Conservation (phyloP, 169 alveolate genomes). For the Cryptosporidium xiaoi region DNA sequence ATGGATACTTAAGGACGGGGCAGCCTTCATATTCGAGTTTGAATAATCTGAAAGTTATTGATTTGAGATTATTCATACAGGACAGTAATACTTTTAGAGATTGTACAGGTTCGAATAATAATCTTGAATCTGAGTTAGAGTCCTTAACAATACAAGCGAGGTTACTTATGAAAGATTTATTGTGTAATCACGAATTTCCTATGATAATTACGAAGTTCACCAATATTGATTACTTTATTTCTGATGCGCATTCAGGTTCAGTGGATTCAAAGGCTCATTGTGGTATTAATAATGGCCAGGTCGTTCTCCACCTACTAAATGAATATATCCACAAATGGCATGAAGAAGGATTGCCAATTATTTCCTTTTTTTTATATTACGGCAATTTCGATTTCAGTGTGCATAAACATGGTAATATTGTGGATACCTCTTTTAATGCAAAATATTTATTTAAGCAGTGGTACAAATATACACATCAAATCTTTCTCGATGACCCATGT, state of each 20-base stretch:
- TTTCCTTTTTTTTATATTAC: slow-evolving; percentile 16
- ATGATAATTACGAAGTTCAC: background rate
- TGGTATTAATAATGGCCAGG: background rate
- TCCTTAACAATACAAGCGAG: slow-evolving; percentile 3
- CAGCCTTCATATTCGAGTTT: background rate
- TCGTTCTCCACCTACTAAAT: background rate
- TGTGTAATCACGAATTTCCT: background rate
- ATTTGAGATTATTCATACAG: no score
- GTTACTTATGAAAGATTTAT: background rate
- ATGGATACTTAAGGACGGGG: slow-evolving; percentile 11
- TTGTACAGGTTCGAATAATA: background rate
- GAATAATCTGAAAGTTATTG: no score
- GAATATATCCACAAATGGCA: slow-evolving; percentile 3
- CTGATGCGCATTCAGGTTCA: background rate
- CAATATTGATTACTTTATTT: background rate
- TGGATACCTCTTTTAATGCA: background rate
- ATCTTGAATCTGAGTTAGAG: background rate
- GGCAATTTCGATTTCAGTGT: background rate
- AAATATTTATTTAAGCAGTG: background rate
- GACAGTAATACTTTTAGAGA: no score
- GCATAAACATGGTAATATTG: background rate
- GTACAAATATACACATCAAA: background rate
- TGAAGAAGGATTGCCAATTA: slow-evolving; percentile 10
- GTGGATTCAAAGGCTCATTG: background rate
- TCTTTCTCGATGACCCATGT: background rate